These are phyloP conservation scores for Rosa multiflora DNA, from an alignment of 306 rosid species.

Conservation along the genomic window DNA sequence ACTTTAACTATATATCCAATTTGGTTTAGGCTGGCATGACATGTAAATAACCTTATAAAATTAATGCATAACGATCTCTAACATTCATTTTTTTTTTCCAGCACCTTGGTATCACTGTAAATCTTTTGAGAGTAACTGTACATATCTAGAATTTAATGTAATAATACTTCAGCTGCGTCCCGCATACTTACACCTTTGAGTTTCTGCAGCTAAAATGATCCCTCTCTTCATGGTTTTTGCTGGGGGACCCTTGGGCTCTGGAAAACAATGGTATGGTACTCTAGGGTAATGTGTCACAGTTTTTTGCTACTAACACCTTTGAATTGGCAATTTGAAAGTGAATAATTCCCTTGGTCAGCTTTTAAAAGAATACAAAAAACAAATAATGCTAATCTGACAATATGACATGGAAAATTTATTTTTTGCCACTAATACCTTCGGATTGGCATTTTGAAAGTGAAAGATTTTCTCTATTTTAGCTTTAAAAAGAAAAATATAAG, in stretches of 20 bases:
- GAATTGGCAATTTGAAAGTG: not conserved
- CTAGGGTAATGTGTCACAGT: slow-evolving; percentile 17
- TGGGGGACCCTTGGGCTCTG: slow-evolving; percentile 96
- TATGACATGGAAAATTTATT: not conserved
- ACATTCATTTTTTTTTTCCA: not conserved
- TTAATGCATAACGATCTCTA: not conserved
- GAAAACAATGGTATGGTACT: slow-evolving; percentile 83
- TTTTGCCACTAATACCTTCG: not conserved
- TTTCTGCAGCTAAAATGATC: slow-evolving; percentile 87
- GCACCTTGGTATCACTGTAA: not conserved
- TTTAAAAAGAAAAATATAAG: not conserved
- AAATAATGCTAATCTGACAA: not conserved
- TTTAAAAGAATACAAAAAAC: not conserved
- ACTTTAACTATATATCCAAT: not conserved
- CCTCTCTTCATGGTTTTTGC: slow-evolving; percentile 94
- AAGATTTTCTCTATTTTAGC: not conserved
- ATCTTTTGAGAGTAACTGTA: not conserved
- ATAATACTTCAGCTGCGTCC: not conserved
- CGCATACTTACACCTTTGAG: slow-evolving; percentile 24
- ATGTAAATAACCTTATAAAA: not conserved
- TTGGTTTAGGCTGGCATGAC: slow-evolving; percentile 2
- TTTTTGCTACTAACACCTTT: not conserved
- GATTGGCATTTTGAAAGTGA: not conserved
- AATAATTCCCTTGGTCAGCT: not conserved
- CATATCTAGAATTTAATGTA: slow-evolving; percentile 16